Evolutionary conservation across 2,329 filamentous ascomycete genomes (phyloP).

Genomic region (Aspergillus puulaauensis): DNA sequence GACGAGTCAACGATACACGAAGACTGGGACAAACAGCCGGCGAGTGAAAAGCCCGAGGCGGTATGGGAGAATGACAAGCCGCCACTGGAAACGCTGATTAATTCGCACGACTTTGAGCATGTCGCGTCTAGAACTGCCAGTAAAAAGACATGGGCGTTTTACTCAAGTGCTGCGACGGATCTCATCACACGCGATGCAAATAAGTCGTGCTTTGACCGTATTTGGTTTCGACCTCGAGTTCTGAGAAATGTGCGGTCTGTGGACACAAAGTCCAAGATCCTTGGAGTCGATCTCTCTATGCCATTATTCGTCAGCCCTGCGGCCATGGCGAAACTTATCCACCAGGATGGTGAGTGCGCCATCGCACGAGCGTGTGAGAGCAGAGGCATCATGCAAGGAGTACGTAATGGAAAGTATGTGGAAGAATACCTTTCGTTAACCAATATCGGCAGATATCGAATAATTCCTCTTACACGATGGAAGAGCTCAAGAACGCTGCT

Average conservation of each 20-base stretch:
- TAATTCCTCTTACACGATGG: slow-evolving; percentile 59
- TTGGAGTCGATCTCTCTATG: slow-evolving; percentile 53
- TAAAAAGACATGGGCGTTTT: slow-evolving; percentile 69
- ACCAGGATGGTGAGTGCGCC: slow-evolving; percentile 63
- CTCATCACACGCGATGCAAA: slow-evolving; percentile 59
- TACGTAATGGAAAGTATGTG: slow-evolving; percentile 22
- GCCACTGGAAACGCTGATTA: slow-evolving; percentile 57
- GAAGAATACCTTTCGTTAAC: background rate
- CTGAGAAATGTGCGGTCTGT: slow-evolving; percentile 57
- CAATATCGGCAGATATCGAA: slow-evolving; percentile 51
- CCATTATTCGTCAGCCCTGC: slow-evolving; percentile 66
- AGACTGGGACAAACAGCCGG: slow-evolving; percentile 47
- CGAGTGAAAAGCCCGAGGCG: slow-evolving; percentile 28
- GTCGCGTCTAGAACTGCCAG: slow-evolving; percentile 57
- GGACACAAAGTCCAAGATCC: slow-evolving; percentile 52
- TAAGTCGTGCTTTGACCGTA: slow-evolving; percentile 53
- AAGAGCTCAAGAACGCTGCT: slow-evolving; percentile 52
- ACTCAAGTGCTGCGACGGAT: slow-evolving; percentile 66
- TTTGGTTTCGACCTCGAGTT: slow-evolving; percentile 60
- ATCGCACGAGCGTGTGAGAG: slow-evolving; percentile 54
- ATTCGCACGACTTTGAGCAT: slow-evolving; percentile 59
- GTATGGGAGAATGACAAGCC: slow-evolving; percentile 44
- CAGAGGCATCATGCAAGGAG: slow-evolving; percentile 57
- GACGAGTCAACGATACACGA: slow-evolving; percentile 50
- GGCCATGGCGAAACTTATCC: slow-evolving; percentile 63